phyloP scores from a whole-genome alignment of 78 protist species.

The slime mould (Dictyostelium discoideum) region dicty_2.7 NC_007091.3:2516001-2516500 shows the following conservation, averaged over 20 bases:
- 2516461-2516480: not conserved
- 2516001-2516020: too few relatives aligned
- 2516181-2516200: not conserved
- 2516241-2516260: too few relatives aligned
- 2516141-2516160: not conserved
- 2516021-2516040: too few relatives aligned
- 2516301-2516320: not conserved
- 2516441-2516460: not conserved
- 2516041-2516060: not conserved
- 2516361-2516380: not conserved
- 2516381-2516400: not conserved
- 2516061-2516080: not conserved
- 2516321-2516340: not conserved
- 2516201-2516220: too few relatives aligned
- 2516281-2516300: not conserved
- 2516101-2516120: not conserved
- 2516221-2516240: too few relatives aligned
- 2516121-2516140: not conserved
- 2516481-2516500: not conserved
- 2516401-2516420: not conserved
- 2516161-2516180: not conserved
- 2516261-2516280: not conserved
- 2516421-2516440: not conserved
- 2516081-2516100: not conserved
- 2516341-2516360: not conserved